phyloP scores from a whole-genome alignment of 768 basidiomycete species.

The Hydnomerulius pinastri region DNA sequence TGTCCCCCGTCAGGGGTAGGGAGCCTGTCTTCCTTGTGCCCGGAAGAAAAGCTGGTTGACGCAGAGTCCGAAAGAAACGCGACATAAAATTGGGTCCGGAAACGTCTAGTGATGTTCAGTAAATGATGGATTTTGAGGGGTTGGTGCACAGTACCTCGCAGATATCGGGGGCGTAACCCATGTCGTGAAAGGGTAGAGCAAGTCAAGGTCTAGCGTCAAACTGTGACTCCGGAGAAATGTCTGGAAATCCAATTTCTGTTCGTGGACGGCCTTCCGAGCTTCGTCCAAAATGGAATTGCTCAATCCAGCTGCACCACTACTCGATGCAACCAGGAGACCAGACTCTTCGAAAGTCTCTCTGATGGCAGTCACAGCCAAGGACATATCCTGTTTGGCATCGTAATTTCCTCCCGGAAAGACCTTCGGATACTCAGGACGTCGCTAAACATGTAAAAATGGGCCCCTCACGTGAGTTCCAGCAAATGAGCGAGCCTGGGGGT shows the following conservation, averaged over 20 bases:
- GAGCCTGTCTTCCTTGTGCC: slow-evolving; percentile 55
- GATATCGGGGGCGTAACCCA: slow-evolving; percentile 69
- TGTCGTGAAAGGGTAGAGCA: slow-evolving; percentile 68
- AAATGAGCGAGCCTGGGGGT: slow-evolving; percentile 62
- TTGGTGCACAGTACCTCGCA: slow-evolving; percentile 43
- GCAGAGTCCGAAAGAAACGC: slow-evolving; percentile 52
- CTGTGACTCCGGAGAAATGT: slow-evolving; percentile 50
- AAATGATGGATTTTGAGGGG: not conserved
- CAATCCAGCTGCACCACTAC: slow-evolving; percentile 13
- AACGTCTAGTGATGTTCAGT: slow-evolving; percentile 49
- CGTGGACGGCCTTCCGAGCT: slow-evolving; percentile 58
- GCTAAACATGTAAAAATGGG: not conserved
- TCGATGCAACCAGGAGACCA: slow-evolving; percentile 61
- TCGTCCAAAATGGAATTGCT: slow-evolving; percentile 47
- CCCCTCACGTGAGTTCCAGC: slow-evolving; percentile 63
- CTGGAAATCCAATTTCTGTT: slow-evolving; percentile 49
- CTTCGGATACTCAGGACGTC: slow-evolving; percentile 35
- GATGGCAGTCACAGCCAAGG: slow-evolving; percentile 62
- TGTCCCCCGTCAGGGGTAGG: slow-evolving; percentile 70
- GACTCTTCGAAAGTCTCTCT: slow-evolving; percentile 80
- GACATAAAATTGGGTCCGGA: slow-evolving; percentile 71
- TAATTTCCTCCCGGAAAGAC: slow-evolving; percentile 79
- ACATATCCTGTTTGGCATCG: slow-evolving; percentile 59
- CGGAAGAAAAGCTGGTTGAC: slow-evolving; percentile 51
- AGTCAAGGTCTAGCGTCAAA: slow-evolving; percentile 45